Base-by-base conservation (phyloP, 257 asterid genomes). In the Marsdenia floribunda region DNA sequence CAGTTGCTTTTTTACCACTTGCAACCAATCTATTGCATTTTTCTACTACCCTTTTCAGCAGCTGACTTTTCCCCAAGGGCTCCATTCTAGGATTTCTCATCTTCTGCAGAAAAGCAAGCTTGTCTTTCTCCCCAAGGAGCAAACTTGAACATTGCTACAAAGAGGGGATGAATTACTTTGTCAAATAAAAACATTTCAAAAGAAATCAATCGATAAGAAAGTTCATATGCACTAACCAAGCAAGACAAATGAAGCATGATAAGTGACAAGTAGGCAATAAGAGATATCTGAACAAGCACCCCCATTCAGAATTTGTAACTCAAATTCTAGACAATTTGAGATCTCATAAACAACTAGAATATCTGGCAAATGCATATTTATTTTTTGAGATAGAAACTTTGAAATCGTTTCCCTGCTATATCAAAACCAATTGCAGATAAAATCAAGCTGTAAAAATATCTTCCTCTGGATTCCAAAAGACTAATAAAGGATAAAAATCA, bases 31-130 rank as follows among this genome's bases (percentile, higher is more conserved):
- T 70, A 81, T 83, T 92, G 78, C 97, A 92, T 81, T 37, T 92
- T 83, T 85, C 86, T 57, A 92, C 90, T 16, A 90, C 84, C 35
- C 1, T 54, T 80, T 90, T 92, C 50, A 79, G 74, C 54, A 79
- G 15, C 60, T 79, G 96, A 67, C 18, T 80, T 89, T 92, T 94
- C 82, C 40, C 83, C 84, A 92, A 79, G 65, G 81, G 90, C 78
- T 94, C 99, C 38, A 57, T 21, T 77, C 69, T 88, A 15, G 91
- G 88, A 83, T 78, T 90, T 79, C 99, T 87, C 90, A 92, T 94
- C 86, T 81, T 87, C 87, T 73, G 86, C 69, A 94, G 82, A 78
- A 68, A 78, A 13, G 46, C 83, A 50, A 63, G 83, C 71, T 89
- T 88, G 3, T 73, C 86, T 71, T 83, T 85, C 75, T 92, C 99